Evolutionary conservation across 2,329 filamentous ascomycete species (phyloP).

Genomic region (Elsinoe arachidis): DNA sequence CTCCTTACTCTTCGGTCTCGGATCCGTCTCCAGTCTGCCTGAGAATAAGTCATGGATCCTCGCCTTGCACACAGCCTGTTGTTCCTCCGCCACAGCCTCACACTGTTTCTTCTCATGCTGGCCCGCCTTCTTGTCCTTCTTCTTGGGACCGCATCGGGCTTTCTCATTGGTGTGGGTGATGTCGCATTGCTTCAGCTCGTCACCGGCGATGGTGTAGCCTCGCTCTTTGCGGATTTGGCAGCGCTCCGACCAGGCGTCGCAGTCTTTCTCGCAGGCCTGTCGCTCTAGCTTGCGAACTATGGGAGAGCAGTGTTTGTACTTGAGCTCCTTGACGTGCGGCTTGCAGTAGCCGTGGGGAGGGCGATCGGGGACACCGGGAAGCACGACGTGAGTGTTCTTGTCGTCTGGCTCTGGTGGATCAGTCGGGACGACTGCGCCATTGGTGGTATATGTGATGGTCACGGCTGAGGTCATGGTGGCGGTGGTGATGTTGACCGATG

Average conservation of each 20-base stretch:
- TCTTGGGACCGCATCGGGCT: neutral
- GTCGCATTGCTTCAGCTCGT: neutral
- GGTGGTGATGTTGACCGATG: too few species aligned
- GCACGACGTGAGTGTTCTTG: too few species aligned
- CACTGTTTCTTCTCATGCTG: neutral
- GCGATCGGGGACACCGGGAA: neutral
- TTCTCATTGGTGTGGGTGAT: neutral
- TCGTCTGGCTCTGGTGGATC: too few species aligned
- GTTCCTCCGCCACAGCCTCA: neutral
- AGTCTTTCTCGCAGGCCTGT: neutral
- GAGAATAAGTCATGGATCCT: neutral
- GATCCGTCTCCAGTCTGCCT: slow-evolving; percentile 3
- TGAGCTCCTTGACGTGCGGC: neutral
- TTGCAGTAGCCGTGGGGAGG: neutral
- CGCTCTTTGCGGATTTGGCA: neutral
- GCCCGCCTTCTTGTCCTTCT: neutral
- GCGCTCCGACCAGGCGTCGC: neutral
- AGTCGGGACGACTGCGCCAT: too few species aligned
- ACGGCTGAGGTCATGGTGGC: too few species aligned
- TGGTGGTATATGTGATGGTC: too few species aligned
- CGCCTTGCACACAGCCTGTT: slow-evolving; percentile 3
- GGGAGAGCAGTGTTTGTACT: neutral
- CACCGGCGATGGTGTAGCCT: neutral
- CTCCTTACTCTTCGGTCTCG: slow-evolving; percentile 11
- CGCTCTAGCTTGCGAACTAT: neutral